phyloP scores from a whole-genome alignment of 140 eudicot genomes.

The Erigeron philadelphicus region DNA sequence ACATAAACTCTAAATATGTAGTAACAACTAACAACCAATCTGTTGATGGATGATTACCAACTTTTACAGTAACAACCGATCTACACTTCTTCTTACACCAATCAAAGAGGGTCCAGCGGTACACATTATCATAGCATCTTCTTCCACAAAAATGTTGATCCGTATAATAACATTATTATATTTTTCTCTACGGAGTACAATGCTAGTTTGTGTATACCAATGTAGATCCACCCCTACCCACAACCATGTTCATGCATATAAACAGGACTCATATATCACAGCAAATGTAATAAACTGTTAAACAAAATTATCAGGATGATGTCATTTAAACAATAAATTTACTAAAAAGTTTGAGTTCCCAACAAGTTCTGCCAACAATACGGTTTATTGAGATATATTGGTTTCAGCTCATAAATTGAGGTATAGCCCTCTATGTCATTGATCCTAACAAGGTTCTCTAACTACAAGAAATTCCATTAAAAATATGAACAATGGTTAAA shows the following conservation, averaged over 20 bases:
- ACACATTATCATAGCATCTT: too few relatives aligned
- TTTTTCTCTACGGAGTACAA: too few relatives aligned
- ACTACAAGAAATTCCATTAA: constrained; percentile 1
- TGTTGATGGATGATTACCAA: not conserved
- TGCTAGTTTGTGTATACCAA: not conserved
- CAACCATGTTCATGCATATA: not conserved
- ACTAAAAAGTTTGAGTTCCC: not conserved
- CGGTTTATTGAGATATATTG: not conserved
- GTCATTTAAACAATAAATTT: too few relatives aligned
- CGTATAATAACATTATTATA: too few relatives aligned
- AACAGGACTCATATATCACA: not conserved
- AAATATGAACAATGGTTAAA: constrained; percentile 1
- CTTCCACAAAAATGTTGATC: too few relatives aligned
- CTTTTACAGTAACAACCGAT: too few relatives aligned
- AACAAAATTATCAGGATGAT: too few relatives aligned
- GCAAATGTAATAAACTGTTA: not conserved
- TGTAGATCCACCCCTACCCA: not conserved
- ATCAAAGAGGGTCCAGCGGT: too few relatives aligned
- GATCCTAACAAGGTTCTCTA: not conserved
- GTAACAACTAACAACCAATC: not conserved
- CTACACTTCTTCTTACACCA: too few relatives aligned
- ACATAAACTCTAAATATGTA: not conserved
- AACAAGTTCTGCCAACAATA: not conserved
- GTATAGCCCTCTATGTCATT: not conserved
- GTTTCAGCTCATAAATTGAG: not conserved